Base-by-base conservation (phyloP, 768 basidiomycete species). In the Harrya chromipes region DNA sequence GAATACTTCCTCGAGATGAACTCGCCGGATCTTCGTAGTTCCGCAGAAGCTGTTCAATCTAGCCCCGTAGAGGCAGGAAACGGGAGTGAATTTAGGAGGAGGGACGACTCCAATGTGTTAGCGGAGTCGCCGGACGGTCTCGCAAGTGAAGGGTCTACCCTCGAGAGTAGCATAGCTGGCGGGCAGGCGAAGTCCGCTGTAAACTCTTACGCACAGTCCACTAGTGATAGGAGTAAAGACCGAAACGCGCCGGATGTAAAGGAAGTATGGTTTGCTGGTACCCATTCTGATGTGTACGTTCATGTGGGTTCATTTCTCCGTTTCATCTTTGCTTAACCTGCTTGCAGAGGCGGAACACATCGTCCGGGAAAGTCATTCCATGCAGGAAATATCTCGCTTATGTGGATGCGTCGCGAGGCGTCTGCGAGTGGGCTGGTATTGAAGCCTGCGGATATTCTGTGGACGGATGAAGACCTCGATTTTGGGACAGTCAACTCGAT, bases 191-290 rank as follows among this genome's bases (percentile, higher is more conserved):
- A 34, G 19, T 20, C 43, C 13, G 13, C 14, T 8, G 21, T 12
- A 27, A 13, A 19, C 21, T 37, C 39, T 24, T 20, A 11, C 41
- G 31, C 36, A 35, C 45, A 21, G 12, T 21, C 38, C 33, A 12
- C 33, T 37, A 33, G 34, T 13, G 14, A 31, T n/a, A 31, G 43
- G 17, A 16, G 8, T 29, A 14, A 13, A n/a, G 34, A 45, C 20
- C 45, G 45, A 35, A 56, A 42, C 27, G 29, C 40, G 4, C 35
- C 45, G 33, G 56, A 59, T 19, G 47, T 82, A 13, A 70, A 77
- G 49, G 82, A 85, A 61, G 83, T 85, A 2, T 84, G 83, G 82
- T 84, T 85, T 59, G 66, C 80, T 1, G 81, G 72, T 7, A 60
- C 62, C 10, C 73, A 73, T 50, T 60, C 58, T 27, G 71, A 72